Percentiles rank a stretch among this genome's conserved stretches.
Conservation (phyloP, 2,329 filamentous ascomycete species). For the Scytalidium lignicola region DNA sequence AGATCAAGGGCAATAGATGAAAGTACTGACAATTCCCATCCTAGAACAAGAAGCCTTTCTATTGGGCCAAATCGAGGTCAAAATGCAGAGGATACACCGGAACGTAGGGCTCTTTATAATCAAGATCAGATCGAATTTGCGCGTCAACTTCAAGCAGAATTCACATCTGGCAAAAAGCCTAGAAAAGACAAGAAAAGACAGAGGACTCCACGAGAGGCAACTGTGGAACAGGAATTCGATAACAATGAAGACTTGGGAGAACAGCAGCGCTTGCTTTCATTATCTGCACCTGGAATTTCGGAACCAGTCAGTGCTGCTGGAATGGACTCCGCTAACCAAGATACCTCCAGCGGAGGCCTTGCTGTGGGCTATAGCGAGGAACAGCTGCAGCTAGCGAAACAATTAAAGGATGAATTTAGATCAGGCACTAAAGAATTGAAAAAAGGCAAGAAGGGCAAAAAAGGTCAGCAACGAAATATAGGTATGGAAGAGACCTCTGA, state of each 20-base stretch:
- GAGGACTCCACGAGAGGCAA: slow-evolving; percentile 1
- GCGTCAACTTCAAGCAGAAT: slow-evolving; percentile 21
- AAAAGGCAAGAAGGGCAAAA: slow-evolving; percentile 36
- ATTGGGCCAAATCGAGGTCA: slow-evolving; percentile 11
- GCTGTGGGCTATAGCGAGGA: slow-evolving; percentile 19
- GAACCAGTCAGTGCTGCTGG: too few relatives aligned
- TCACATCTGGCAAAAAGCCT: slow-evolving; percentile 16
- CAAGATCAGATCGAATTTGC: slow-evolving; percentile 24
- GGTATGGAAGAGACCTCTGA: not conserved
- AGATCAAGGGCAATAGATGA: slow-evolving; percentile 18
- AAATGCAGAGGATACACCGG: slow-evolving; percentile 4
- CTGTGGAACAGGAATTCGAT: not conserved
- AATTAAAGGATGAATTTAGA: slow-evolving; percentile 23
- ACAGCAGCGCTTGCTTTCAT: too few relatives aligned
- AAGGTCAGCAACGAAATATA: slow-evolving; percentile 2
- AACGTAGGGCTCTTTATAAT: slow-evolving; percentile 15
- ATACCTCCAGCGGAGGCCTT: slow-evolving; percentile 13
- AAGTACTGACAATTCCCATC: slow-evolving; percentile 6
- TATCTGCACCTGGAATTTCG: too few relatives aligned
- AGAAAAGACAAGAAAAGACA: slow-evolving; percentile 30
- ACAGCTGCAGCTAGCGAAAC: slow-evolving; percentile 22
- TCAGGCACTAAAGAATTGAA: slow-evolving; percentile 32
- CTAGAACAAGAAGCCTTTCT: slow-evolving; percentile 22
- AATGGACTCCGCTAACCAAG: too few relatives aligned
- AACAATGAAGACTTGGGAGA: too few relatives aligned